These are phyloP conservation scores for Aspergillus egyptiacus DNA, from an alignment of 495 filamentous ascomycete genomes.

Conservation along the genomic window DNA sequence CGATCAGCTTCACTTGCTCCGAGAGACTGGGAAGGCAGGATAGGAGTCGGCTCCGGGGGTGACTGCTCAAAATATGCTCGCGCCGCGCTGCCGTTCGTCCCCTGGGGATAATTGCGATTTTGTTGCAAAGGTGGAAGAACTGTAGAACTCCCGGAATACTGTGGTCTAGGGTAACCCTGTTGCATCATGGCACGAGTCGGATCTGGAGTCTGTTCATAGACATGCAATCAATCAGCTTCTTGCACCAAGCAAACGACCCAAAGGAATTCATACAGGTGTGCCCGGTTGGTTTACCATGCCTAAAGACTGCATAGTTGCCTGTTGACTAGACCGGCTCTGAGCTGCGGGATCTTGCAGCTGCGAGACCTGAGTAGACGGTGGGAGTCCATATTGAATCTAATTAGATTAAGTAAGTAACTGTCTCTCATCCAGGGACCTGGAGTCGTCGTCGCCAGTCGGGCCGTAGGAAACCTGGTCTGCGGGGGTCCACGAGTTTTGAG, in stretches of 20 bases:
- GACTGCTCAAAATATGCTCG: conserved; percentile 34
- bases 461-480: conserved; percentile 7
- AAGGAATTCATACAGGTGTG: conserved; percentile 39
- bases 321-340: conserved; percentile 33
- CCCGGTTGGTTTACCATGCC: conserved; percentile 39
- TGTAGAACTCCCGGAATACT: conserved; percentile 30
- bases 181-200: conserved; percentile 39
- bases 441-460: conserved; percentile 2
- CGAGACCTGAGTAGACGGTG: conserved; percentile 29
- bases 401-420: conserved; percentile 13
- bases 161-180: conserved; percentile 34
- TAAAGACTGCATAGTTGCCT: conserved; percentile 38
- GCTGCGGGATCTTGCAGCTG: conserved; percentile 37
- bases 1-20: conserved; percentile 30
- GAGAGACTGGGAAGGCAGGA: conserved; percentile 37
- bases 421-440: conserved; percentile 5
- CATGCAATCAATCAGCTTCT: conserved; percentile 28
- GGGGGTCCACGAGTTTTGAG: conserved; percentile 8
- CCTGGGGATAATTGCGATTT: conserved; percentile 30
- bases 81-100: conserved; percentile 26
- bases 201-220: conserved; percentile 34
- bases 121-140: conserved; percentile 39
- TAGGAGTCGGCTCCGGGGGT: conserved; percentile 33
- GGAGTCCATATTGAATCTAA: conserved; percentile 35
- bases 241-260: conserved; percentile 19